A percentile compares a stretch with the other conserved stretches of the same genome.
These are phyloP conservation scores for Hanseniaspora taiwanica DNA, from an alignment of 805 yeast species.

Conservation along the genomic window DNA sequence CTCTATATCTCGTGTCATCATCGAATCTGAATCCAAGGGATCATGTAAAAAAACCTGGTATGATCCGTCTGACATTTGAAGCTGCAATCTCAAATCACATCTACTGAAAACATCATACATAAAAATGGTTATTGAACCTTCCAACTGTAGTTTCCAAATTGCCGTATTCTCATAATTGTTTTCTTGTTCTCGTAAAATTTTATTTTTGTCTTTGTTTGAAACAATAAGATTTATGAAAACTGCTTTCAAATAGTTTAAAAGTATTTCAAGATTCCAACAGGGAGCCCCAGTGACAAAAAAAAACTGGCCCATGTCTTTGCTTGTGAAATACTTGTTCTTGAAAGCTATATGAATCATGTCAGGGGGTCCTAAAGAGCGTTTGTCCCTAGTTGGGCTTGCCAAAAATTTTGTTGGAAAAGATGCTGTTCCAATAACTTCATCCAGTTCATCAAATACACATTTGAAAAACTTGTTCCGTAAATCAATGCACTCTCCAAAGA, in stretches of 20 bases:
- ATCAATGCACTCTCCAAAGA: constrained; percentile 22
- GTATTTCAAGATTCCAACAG: neutral
- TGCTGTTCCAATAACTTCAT: constrained; percentile 9
- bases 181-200: too few species aligned
- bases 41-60: constrained; percentile 20
- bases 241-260: neutral
- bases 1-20: constrained; percentile 11
- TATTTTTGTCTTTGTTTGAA: constrained; percentile 8
- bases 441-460: constrained; percentile 4
- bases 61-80: constrained; percentile 20
- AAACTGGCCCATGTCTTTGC: constrained; percentile 37
- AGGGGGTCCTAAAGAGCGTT: constrained; percentile 46
- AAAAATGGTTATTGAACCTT: constrained; percentile 37
- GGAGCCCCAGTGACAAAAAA: constrained; percentile 31
- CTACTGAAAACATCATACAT: constrained; percentile 60
- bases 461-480: constrained; percentile 11
- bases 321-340: constrained; percentile 21
- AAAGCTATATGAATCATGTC: constrained; percentile 42
- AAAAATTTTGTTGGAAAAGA: too few species aligned
- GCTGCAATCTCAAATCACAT: constrained; percentile 60
- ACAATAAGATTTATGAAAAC: constrained; percentile 11
- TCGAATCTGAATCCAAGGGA: too few species aligned
- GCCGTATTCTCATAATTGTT: too few species aligned
- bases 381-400: too few species aligned
- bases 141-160: too few species aligned